A percentile compares a stretch with the other conserved stretches of the same genome.
phyloP scores from a whole-genome alignment of 2,329 filamentous ascomycete species.

The Rutstroemia sp. region DNA sequence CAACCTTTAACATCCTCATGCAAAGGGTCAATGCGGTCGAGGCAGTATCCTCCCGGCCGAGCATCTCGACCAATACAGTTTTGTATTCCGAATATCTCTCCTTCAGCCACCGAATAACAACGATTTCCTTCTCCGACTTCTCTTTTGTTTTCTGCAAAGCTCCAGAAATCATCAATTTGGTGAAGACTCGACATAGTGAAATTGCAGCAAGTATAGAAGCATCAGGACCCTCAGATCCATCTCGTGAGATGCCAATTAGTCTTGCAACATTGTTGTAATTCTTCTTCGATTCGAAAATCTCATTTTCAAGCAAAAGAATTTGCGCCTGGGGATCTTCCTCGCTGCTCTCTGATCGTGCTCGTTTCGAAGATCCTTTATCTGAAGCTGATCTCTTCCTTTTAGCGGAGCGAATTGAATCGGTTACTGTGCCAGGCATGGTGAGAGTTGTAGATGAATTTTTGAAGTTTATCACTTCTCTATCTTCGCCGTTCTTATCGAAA shows the following conservation, averaged over 20 bases:
- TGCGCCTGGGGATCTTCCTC: conserved; percentile 51
- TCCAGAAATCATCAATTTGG: conserved; percentile 69
- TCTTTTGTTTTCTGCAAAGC: conserved; percentile 58
- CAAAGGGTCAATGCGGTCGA: conserved; percentile 66
- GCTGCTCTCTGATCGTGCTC: conserved; percentile 35
- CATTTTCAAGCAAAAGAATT: conserved; percentile 69
- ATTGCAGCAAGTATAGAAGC: conserved; percentile 63
- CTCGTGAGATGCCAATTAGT: conserved; percentile 54
- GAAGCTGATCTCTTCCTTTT: conserved; percentile 45
- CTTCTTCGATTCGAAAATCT: conserved; percentile 77
- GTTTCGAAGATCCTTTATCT: conserved; percentile 38
- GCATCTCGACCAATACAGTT: conserved; percentile 49
- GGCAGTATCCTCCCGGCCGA: conserved; percentile 57
- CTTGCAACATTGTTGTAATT: conserved; percentile 86
- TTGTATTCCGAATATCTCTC: conserved; percentile 68
- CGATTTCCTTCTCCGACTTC: conserved; percentile 63
- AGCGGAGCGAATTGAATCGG: conserved; percentile 10
- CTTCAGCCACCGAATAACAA: conserved; percentile 72
- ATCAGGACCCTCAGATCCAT: conserved; percentile 42
- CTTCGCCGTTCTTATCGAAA: conserved; percentile 1
- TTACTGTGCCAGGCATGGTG: conserved; percentile 24
- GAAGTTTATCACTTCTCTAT: neutral
- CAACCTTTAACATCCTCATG: conserved; percentile 79
- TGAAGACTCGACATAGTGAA: conserved; percentile 79
- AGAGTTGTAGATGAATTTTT: neutral